Percentiles rank a stretch among this genome's conserved stretches.
phyloP scores from a whole-genome alignment of 805 yeast genomes.

The Sugiyamaella americana region DNA sequence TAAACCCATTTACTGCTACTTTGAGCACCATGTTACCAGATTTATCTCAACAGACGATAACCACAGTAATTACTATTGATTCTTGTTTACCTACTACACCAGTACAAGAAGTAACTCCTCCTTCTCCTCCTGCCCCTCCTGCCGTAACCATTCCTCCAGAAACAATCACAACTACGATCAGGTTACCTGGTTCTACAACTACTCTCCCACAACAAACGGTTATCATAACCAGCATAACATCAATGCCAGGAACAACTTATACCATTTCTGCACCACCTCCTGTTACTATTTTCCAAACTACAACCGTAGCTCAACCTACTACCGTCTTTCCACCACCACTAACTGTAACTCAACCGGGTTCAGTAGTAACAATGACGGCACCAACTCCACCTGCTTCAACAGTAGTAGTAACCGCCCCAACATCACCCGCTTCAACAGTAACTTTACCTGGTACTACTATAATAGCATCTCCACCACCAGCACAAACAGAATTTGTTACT shows the following conservation, averaged over 20 bases:
- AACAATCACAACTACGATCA: slow-evolving; percentile 11
- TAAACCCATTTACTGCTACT: slow-evolving; percentile 20
- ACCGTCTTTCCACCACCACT: too few species aligned
- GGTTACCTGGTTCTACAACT: slow-evolving; percentile 1
- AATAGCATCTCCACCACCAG: too few species aligned
- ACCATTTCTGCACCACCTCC: too few species aligned
- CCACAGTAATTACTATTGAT: slow-evolving; percentile 22
- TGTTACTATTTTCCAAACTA: too few species aligned
- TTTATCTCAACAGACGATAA: slow-evolving; percentile 41
- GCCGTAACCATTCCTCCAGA: background rate
- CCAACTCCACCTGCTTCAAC: background rate
- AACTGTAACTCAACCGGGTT: slow-evolving; percentile 22
- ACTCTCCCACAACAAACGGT: background rate
- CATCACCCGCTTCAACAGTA: background rate
- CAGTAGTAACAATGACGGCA: slow-evolving; percentile 7
- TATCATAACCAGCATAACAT: too few species aligned
- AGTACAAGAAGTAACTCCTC: slow-evolving; percentile 7
- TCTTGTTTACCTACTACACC: slow-evolving; percentile 18
- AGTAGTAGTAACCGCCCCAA: too few species aligned
- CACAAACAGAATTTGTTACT: too few species aligned
- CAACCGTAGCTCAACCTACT: too few species aligned
- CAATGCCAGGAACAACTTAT: too few species aligned
- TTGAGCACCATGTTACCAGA: slow-evolving; percentile 38
- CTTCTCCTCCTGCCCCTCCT: slow-evolving; percentile 8
- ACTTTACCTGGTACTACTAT: background rate